Evolutionary conservation across 2,329 filamentous ascomycete genomes (phyloP).

Genomic region (Exutisphaerella laricina): DNA sequence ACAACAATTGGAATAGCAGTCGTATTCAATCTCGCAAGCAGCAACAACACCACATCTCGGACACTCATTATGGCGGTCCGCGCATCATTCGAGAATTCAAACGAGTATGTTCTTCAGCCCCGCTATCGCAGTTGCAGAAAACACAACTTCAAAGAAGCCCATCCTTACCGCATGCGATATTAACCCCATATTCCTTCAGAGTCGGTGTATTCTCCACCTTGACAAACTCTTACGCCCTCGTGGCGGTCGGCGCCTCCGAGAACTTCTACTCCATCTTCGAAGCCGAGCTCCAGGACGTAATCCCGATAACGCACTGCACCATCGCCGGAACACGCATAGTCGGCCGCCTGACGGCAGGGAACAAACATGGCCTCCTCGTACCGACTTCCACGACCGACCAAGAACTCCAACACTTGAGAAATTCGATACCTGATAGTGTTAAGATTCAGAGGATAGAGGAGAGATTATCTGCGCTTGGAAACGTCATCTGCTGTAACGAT

Average conservation of each 20-base stretch:
- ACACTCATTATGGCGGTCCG: constrained; percentile 47
- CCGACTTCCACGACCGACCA: constrained; percentile 96
- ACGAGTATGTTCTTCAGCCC: constrained; percentile 59
- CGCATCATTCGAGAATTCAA: constrained; percentile 78
- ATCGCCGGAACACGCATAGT: constrained; percentile 96
- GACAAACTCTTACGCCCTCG: constrained; percentile 94
- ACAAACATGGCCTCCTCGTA: constrained; percentile 93
- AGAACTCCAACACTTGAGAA: constrained; percentile 94
- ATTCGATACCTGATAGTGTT: constrained; percentile 83
- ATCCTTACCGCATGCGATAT: too few species aligned
- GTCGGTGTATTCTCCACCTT: constrained; percentile 95
- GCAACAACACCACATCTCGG: constrained; percentile 11
- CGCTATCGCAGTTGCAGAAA: constrained; percentile 23
- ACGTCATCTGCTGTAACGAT: constrained; percentile 95
- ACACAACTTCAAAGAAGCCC: neutral
- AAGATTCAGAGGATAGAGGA: constrained; percentile 98
- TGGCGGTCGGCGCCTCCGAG: constrained; percentile 90
- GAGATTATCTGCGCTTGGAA: constrained; percentile 87
- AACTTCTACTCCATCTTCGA: constrained; percentile 99
- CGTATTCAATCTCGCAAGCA: constrained; percentile 6
- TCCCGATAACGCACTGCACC: constrained; percentile 93
- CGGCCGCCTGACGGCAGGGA: constrained; percentile 89
- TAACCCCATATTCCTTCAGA: constrained; percentile 51
- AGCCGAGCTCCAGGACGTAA: constrained; percentile 92
- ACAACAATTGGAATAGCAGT: too few species aligned